Base-by-base conservation (phyloP, 1,284 basidiomycete genomes). In the Moesziomyces sp. region DNA sequence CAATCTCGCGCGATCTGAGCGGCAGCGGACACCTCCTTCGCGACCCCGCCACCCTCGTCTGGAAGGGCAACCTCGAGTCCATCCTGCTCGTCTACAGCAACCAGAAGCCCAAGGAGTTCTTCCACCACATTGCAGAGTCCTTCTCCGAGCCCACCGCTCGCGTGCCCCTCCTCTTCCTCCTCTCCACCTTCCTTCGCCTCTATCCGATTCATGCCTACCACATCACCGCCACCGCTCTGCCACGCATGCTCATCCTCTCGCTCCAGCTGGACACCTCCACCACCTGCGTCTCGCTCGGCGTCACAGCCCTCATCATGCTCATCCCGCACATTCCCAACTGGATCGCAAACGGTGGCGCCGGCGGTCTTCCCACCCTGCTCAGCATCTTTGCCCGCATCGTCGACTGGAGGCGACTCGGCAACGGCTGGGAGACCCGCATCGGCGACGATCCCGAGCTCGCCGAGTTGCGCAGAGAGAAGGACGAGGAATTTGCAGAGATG, bases 241-340 rank as follows among this genome's bases (percentile, higher is more conserved):
- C 77, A 10, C 53, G 57, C 24, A 61, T 75, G 61, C 57, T 82
- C 38, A 47, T 82, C 18, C 55, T 77, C 19, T 69, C 69, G 43
- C 60, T 82, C 8, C 75, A 80, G 58, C 63, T 77, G 38, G 80
- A 81, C 52, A 77, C 78, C 6, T 75, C 70, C 9, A 76, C 76
- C 40, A 81, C 74, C 10, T 58, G 68, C 48, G 58, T 78, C 46
- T 62, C 80, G 45, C 70, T 82, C 40, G 78, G 79, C 21, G 59
- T 79, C 42, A 75, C 75, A 7, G 74, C 78, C 10, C 58, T 82
- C 23, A 69, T 81, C 50, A 84, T 83, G 67, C 71, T 84, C 46
- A 65, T 84, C 38, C 82, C 82, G 1, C 81, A 84, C 57, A 77
- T 82, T 16, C 80, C 80, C 28, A 67, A 72, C 51, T 84, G 78